Percentiles rank a stretch among this genome's conserved stretches.
Conservation (phyloP, 2,329 filamentous ascomycete genomes). For the Exophiala aquamarina region DNA sequence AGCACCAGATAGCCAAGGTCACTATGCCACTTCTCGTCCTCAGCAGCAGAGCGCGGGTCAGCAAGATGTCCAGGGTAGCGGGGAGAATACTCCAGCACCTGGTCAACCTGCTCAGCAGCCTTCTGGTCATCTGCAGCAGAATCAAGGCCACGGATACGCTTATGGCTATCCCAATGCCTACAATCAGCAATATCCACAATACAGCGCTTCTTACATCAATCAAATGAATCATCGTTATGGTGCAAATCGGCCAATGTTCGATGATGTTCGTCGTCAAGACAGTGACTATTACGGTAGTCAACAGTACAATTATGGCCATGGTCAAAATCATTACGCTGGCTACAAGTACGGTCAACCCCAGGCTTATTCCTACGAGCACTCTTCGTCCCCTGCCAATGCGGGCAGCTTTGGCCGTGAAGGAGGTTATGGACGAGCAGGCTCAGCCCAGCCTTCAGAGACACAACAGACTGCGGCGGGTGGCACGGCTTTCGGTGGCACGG, state of each 20-base stretch:
- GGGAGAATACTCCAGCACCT: slow-evolving; percentile 87
- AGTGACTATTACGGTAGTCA: slow-evolving; percentile 47
- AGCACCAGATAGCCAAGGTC: slow-evolving; percentile 59
- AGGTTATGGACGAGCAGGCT: slow-evolving; percentile 61
- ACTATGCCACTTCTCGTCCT: slow-evolving; percentile 66
- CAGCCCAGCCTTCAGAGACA: slow-evolving; percentile 56
- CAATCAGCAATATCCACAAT: slow-evolving; percentile 50
- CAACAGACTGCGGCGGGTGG: slow-evolving; percentile 51
- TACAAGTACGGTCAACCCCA: slow-evolving; percentile 64
- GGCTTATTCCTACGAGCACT: slow-evolving; percentile 66
- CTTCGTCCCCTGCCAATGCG: slow-evolving; percentile 62
- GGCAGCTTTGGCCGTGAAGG: slow-evolving; percentile 53
- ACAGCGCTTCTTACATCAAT: slow-evolving; percentile 60
- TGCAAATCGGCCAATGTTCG: slow-evolving; percentile 50
- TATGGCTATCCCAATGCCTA: slow-evolving; percentile 55
- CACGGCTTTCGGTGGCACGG: slow-evolving; percentile 53
- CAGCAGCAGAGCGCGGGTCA: slow-evolving; percentile 69
- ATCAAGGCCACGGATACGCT: slow-evolving; percentile 55
- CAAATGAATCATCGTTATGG: slow-evolving; percentile 46
- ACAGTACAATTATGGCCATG: slow-evolving; percentile 54
- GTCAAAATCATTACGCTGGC: slow-evolving; percentile 51
- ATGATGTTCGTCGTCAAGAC: slow-evolving; percentile 50
- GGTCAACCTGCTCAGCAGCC: slow-evolving; percentile 53
- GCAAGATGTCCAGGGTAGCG: slow-evolving; percentile 77
- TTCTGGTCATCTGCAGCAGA: slow-evolving; percentile 46